Conservation (phyloP, 805 yeast species). For the Zygosaccharomyces bisporus region DNA sequence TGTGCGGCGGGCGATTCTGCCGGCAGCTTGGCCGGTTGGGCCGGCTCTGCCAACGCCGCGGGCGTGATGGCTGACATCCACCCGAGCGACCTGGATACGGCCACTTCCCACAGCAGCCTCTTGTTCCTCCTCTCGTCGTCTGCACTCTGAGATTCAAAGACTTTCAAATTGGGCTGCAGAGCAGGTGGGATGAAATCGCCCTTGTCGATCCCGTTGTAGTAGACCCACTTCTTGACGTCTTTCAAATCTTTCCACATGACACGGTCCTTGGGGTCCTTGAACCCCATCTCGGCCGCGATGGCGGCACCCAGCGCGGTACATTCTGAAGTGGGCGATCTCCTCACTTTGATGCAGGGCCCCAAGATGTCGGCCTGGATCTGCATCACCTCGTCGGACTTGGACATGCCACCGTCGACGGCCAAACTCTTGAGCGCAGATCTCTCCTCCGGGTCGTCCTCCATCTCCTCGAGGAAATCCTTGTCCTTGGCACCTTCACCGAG, state of each 20-base stretch:
- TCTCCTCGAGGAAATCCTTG: slow-evolving; percentile 52
- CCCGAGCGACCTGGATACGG: slow-evolving; percentile 72
- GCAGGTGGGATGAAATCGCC: slow-evolving; percentile 21
- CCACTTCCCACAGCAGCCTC: slow-evolving; percentile 82
- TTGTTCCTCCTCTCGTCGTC: slow-evolving; percentile 57
- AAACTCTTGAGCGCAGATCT: slow-evolving; percentile 51
- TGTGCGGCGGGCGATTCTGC: slow-evolving; percentile 3
- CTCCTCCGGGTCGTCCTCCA: slow-evolving; percentile 37
- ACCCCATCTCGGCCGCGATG: slow-evolving; percentile 81
- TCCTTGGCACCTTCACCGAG: slow-evolving; percentile 47
- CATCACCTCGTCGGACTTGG: slow-evolving; percentile 84
- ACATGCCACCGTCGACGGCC: slow-evolving; percentile 95
- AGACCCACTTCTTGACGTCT: slow-evolving; percentile 84
- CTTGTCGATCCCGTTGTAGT: slow-evolving; percentile 80
- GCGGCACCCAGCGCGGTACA: slow-evolving; percentile 97
- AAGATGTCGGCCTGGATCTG: slow-evolving; percentile 90
- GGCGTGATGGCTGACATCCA: slow-evolving; percentile 50
- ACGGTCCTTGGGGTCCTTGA: slow-evolving; percentile 48
- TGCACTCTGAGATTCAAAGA: slow-evolving; percentile 42
- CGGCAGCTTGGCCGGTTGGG: no score
- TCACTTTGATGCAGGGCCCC: slow-evolving; percentile 80
- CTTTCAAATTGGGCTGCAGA: slow-evolving; percentile 30
- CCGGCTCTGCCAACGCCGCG: background rate
- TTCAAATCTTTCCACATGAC: slow-evolving; percentile 69
- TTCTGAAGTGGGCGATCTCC: slow-evolving; percentile 77